Base-by-base conservation (phyloP, 768 basidiomycete species). In the Strobilomyces echinocephalus region DNA sequence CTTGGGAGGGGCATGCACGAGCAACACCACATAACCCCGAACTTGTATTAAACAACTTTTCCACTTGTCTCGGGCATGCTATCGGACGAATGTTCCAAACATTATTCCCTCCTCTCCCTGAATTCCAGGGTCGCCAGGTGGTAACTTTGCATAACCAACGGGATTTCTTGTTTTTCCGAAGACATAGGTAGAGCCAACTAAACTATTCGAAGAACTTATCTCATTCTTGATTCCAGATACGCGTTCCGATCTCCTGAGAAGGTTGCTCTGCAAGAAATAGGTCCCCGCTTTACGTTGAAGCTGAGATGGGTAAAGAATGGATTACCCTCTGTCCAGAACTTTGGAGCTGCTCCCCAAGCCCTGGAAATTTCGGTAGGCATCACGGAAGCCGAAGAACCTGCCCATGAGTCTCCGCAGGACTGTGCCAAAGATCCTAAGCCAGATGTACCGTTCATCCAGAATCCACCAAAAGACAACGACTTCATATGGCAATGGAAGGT, bases 141-240 rank as follows among this genome's bases (percentile, higher is more conserved):
- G 95, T 98, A 12, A 97, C 95, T 3, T 76, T 98, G 18, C 97
- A 98, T 66, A 97, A 97, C 65, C 94, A 97, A 68, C 83, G 97
- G 44, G 97, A 99, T 73, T 99, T 98, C 72, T 73, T 99, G 53
- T 99, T 99, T 75, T 95, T 99, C 76, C 77, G 97, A 58, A 78
- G 97, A 53, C 97, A 98, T 76, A 82, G 97, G 85, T 95, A 55
- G 24, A 49, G 81, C 65, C 42, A 24, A 24, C 24, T 30, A 26
- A 36, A 33, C 8, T 48, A 1, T 33, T 8, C 43, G 8, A 44
- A 53, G 28, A 28, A 15, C 18, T 6, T 36, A 40, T 2, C 55
- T 65, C 21, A 69, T 26, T 20, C 16, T 43, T 26, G 14, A 53
- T 34, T 15, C 33, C 56, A 95, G 91, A 63, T 95, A 94, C 69